Evolutionary conservation across 345 rosid genomes (phyloP).

Genomic region (Citrus inodora): DNA sequence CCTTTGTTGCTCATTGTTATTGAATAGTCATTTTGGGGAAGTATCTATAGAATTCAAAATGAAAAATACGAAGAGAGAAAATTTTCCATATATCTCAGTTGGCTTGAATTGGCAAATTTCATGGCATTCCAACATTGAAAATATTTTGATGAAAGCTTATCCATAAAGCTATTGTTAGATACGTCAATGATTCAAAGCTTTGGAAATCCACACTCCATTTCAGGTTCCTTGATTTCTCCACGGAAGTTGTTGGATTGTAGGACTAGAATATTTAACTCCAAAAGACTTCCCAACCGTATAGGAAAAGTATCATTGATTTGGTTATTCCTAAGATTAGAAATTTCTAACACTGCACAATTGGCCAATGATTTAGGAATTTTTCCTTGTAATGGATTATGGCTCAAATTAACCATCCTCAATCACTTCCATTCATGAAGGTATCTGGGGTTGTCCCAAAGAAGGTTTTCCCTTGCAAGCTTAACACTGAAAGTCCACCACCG

Average conservation of each 20-base stretch:
- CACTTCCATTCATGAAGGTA: neutral
- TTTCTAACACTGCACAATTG: neutral
- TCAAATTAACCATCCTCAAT: neutral
- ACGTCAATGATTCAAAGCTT: constrained; percentile 15
- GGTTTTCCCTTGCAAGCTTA: neutral
- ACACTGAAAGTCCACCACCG: neutral
- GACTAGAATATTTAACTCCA: neutral
- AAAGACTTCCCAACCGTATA: neutral
- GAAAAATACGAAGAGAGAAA: too few species aligned
- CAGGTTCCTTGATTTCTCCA: neutral
- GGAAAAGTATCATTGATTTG: neutral
- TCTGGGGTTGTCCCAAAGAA: constrained; percentile 5
- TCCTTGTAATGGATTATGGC: neutral
- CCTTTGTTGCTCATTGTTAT: neutral
- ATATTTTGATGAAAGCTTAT: constrained; percentile 3
- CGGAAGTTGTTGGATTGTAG: neutral
- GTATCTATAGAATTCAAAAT: too few species aligned
- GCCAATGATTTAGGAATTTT: neutral
- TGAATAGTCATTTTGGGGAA: neutral
- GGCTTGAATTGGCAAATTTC: neutral
- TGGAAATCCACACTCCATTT: neutral
- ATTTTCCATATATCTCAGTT: neutral
- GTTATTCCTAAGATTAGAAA: neutral
- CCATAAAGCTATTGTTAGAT: neutral
- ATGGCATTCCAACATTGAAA: constrained; percentile 8